Evolutionary conservation across 2,329 filamentous ascomycete genomes (phyloP).

Genomic region (Thielaviopsis musarum): DNA sequence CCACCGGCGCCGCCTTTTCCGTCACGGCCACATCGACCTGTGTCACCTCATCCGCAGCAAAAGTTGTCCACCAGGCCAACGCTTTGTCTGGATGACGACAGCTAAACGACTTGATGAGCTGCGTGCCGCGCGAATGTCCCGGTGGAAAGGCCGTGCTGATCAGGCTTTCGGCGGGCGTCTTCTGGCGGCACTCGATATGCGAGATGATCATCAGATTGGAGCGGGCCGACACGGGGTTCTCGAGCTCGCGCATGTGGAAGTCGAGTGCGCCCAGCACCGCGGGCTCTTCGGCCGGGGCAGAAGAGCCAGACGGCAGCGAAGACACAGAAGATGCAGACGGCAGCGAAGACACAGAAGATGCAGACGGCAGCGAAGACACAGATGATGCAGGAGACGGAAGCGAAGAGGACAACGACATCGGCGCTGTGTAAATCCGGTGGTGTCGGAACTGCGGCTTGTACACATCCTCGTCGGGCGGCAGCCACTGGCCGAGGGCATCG

Average conservation of each 20-base stretch:
- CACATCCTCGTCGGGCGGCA: slow-evolving; percentile 3
- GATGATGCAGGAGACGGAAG: background rate
- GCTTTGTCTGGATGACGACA: background rate
- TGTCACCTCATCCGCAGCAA: slow-evolving; percentile 7
- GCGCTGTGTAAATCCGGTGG: background rate
- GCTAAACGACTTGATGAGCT: slow-evolving; percentile 5
- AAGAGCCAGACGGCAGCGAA: too few relatives aligned
- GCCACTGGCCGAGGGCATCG: slow-evolving; percentile 8
- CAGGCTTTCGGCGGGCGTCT: background rate
- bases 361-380: too few relatives aligned
- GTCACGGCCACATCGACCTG: background rate
- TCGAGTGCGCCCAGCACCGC: background rate
- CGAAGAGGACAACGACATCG: background rate
- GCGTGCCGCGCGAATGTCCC: background rate
- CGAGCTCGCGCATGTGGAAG: slow-evolving; percentile 6
- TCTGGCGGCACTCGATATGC: slow-evolving; percentile 2
- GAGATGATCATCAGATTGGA: slow-evolving; percentile 5
- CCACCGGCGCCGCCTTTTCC: slow-evolving; percentile 1
- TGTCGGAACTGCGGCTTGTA: background rate
- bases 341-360: too few relatives aligned
- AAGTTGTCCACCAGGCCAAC: slow-evolving; percentile 10
- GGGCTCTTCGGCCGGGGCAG: too few relatives aligned
- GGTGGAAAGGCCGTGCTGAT: background rate
- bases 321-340: too few relatives aligned
- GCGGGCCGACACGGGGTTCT: slow-evolving; percentile 1